phyloP scores from a whole-genome alignment of 2,329 filamentous ascomycete species.

The Aureobasidium sp. region DNA sequence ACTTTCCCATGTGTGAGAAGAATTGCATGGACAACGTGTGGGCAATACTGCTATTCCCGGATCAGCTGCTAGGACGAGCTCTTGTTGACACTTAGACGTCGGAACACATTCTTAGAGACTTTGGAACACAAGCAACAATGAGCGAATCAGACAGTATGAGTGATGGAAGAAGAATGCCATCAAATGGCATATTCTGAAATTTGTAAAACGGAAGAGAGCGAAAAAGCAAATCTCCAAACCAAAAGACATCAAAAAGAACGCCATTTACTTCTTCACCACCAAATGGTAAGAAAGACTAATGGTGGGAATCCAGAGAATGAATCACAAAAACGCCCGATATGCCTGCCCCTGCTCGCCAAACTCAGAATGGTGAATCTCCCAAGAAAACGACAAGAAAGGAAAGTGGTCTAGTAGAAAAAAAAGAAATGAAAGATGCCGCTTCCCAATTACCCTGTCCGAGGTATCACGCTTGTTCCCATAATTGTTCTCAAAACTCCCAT shows the following conservation, averaged over 20 bases:
- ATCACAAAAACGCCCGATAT: conserved; percentile 1
- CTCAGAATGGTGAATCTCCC: neutral
- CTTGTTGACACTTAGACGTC: too few relatives aligned
- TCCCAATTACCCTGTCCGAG: neutral
- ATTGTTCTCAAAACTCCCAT: neutral
- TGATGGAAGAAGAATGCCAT: neutral
- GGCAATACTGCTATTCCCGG: too few relatives aligned
- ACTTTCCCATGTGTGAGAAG: too few relatives aligned
- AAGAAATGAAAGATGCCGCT: neutral
- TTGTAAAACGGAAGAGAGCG: neutral
- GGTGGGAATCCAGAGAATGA: neutral
- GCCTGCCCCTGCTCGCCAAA: neutral
- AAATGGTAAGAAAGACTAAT: neutral
- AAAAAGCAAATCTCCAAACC: too few relatives aligned
- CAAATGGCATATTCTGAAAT: neutral
- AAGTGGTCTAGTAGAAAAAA: neutral
- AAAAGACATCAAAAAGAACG: neutral
- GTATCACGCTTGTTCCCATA: conserved; percentile 10
- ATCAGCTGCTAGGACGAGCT: too few relatives aligned
- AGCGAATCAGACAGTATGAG: neutral
- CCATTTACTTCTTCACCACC: neutral
- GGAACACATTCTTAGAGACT: neutral
- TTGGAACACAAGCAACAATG: neutral
- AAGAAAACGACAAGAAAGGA: neutral
- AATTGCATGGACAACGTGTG: too few relatives aligned